Evolutionary conservation across 1,139 yeast species (phyloP), one percentile per base, ranked within the genome.

Genomic region (Pneumocystis sp.): DNA sequence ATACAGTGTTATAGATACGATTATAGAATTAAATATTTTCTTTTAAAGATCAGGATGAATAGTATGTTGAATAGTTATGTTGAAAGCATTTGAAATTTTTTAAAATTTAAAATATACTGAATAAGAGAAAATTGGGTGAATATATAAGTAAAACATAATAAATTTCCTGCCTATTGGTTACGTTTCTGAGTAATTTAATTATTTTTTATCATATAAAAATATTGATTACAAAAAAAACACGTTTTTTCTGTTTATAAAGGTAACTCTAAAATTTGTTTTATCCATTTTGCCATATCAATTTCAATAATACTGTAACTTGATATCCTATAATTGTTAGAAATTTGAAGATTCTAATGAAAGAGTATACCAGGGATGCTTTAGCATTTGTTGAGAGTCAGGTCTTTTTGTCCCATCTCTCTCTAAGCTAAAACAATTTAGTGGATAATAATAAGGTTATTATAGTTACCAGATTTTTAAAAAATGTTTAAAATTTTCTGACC

Each of bases 311-410:
- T 61, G 68, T 79, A 80, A 75, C 88, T 96, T 29, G 82, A 76
- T 66, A 89, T 80, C 57, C 57, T 50, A 50, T 50, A 50, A 12
- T 50, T 50, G 25, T 50, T 25, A 50, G 7, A 19, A 50, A 50
- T 50, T 44, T 5, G 12, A 25, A 25, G 25, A 25, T 8, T 12
- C 12, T 12, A 15, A 50, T 15, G 6, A 25, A 50, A 50, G 21
- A 7, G 10, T 21, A 50, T 50, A 50, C 97, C 97, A 91, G 1
- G 97, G 97, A 77, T 91, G 97, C 65, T 79, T 81, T 65, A 93
- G 79, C 93, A 93, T 87, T 73, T 91, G 96, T 70, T 95, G 80
- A 15, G 98, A 98, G 66, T 91, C 84, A 7, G 97, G 96, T 66
- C 98, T 79, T 69, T 85, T 85, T 56, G 79, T 81, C 42, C 89